Evolutionary conservation across 2,329 filamentous ascomycete genomes (phyloP), one percentile per base, ranked within the genome.

Genomic region (Exophiala sp.): DNA sequence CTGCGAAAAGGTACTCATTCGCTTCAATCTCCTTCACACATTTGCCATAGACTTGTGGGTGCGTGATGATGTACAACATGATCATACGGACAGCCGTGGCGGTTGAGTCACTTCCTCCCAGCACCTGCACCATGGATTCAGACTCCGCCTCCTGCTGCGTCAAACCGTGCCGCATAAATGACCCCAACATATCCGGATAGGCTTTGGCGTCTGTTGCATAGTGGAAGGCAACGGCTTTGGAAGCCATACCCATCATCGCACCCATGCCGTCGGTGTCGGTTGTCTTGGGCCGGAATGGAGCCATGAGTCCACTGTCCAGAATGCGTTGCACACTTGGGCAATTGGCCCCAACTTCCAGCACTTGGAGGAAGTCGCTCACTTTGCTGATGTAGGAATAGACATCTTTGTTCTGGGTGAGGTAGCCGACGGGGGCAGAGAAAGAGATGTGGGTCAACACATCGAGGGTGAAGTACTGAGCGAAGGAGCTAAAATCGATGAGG

Each of bases 91-190:
- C 46, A n/a, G 48, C 41, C n/a, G 48, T 47, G 34, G 48, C 43
- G 9, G 52, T 50, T 5, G 52, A 46, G 64, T 82, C 78, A n/a
- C 78, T 80, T 16, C 79, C 79, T 11, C 64, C 65, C 10, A 63
- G 55, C 42, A 58, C 48, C 34, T 57, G 55, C 7, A 57, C 43
- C 41, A 57, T 46, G 4, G 48, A 40, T 24, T 59, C 55, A 11
- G 43, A 43, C 23, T 56, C 56, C 13, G 49, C 48, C 18, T 56
- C 43, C 22, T 48, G 42, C 38, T 29, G 43, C 3, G 34, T 40
- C 13, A 59, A 49, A 34, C 63, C 61, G 45, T 64, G 62, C 5
- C 52, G 50, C 34, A 66, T 55, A 34, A 65, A 65, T 1, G 63
- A 64, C 6, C 58, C 63, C 8, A 66, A 39, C 62, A 66, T 65